A percentile compares a stretch with the other conserved stretches of the same genome.
Conservation (phyloP, 2,329 filamentous ascomycete genomes). For the Aspergillus aculeatinus region DNA sequence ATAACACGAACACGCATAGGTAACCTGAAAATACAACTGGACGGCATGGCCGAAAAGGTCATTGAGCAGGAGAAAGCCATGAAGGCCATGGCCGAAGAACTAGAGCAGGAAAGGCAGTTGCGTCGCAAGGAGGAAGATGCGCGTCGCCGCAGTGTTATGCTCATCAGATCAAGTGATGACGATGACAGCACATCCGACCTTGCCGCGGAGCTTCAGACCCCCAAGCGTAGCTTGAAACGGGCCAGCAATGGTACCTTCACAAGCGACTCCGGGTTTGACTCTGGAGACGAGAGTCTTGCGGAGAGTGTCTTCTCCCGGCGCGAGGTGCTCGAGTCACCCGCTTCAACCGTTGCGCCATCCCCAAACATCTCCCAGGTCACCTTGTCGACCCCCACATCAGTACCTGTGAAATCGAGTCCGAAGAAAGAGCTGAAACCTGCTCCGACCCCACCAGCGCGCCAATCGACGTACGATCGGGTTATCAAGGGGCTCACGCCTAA, state of each 20-base stretch:
- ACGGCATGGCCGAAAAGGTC: slow-evolving; percentile 58
- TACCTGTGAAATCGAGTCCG: slow-evolving; percentile 31
- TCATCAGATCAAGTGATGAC: slow-evolving; percentile 31
- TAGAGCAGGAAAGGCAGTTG: slow-evolving; percentile 46
- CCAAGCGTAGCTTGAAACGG: slow-evolving; percentile 36
- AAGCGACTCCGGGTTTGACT: slow-evolving; percentile 61
- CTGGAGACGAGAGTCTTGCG: slow-evolving; percentile 54
- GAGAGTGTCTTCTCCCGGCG: slow-evolving; percentile 49
- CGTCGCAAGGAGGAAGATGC: slow-evolving; percentile 42
- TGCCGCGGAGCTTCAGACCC: slow-evolving; percentile 35
- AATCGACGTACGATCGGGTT: slow-evolving; percentile 45
- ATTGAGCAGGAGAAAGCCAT: slow-evolving; percentile 58
- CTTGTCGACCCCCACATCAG: slow-evolving; percentile 32
- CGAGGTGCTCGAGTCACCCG: slow-evolving; percentile 34
- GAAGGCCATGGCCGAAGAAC: slow-evolving; percentile 50
- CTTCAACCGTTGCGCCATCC: slow-evolving; percentile 39
- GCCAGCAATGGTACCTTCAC: slow-evolving; percentile 43
- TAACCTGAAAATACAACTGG: slow-evolving; percentile 61
- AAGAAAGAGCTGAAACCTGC: slow-evolving; percentile 29
- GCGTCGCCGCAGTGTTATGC: slow-evolving; percentile 35
- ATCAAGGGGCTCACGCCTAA: slow-evolving; percentile 42
- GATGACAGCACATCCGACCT: slow-evolving; percentile 34
- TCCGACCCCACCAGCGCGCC: slow-evolving; percentile 17
- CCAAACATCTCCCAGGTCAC: slow-evolving; percentile 38
- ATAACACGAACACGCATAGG: slow-evolving; percentile 58